Conservation (phyloP, 139 green algal genomes). For the Asterochloris sp. region DNA sequence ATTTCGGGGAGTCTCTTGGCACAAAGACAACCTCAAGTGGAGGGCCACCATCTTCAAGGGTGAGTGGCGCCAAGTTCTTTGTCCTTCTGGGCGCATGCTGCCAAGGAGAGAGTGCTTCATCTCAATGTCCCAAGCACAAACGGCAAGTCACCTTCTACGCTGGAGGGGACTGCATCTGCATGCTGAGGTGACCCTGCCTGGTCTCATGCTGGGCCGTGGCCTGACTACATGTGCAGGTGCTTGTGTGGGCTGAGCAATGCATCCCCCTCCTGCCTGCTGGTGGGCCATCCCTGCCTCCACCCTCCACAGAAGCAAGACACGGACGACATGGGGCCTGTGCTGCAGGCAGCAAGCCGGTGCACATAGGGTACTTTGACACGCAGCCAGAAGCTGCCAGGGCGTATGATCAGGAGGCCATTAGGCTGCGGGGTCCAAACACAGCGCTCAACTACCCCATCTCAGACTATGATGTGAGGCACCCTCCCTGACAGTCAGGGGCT, state of each 20-base stretch:
- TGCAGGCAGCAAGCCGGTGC: slow-evolving; percentile 23
- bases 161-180: neutral
- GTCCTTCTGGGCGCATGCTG: neutral
- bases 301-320: too few species aligned
- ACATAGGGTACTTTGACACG: slow-evolving; percentile 23
- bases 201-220: neutral
- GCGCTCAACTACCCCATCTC: slow-evolving; percentile 22
- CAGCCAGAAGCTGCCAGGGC: slow-evolving; percentile 14
- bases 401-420: slow-evolving; percentile 23
- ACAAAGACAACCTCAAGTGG: slow-evolving; percentile 32
- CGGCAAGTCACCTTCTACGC: too few species aligned
- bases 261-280: neutral
- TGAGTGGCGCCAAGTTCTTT: neutral
- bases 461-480: slow-evolving; percentile 15
- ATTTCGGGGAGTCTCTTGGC: slow-evolving; percentile 23
- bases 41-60: slow-evolving; percentile 28
- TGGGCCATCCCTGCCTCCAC: neutral
- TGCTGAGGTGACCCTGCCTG: neutral
- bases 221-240: too few species aligned
- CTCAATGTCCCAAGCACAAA: too few species aligned
- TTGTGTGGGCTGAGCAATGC: too few species aligned
- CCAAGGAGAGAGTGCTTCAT: neutral
- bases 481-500: too few species aligned
- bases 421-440: slow-evolving; percentile 18
- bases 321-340: neutral